phyloP scores from a whole-genome alignment of 257 asterid genomes.

The Echites panduratus region DNA sequence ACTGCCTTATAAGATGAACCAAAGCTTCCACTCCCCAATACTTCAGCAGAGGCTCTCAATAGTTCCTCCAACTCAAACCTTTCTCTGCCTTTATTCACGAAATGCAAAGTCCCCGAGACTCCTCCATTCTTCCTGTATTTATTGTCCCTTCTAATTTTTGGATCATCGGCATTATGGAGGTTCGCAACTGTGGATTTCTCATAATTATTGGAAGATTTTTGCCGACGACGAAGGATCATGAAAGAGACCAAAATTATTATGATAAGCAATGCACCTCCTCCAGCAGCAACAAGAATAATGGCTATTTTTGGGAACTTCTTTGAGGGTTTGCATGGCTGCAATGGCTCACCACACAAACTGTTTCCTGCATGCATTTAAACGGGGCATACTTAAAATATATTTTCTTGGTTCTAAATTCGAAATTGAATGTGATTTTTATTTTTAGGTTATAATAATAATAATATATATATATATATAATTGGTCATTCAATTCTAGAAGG shows the following conservation, averaged over 20 bases:
- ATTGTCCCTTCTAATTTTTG: neutral
- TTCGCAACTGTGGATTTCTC: slow-evolving; percentile 26
- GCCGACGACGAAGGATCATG: slow-evolving; percentile 17
- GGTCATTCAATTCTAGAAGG: too few species aligned
- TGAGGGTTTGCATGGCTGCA: slow-evolving; percentile 38
- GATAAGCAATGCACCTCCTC: slow-evolving; percentile 17
- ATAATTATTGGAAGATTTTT: slow-evolving; percentile 22
- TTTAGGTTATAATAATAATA: too few species aligned
- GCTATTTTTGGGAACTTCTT: slow-evolving; percentile 25
- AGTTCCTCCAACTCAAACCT: slow-evolving; percentile 56
- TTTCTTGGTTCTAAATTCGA: too few species aligned
- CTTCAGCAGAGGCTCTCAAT: slow-evolving; percentile 59
- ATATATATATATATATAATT: too few species aligned
- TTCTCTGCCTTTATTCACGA: slow-evolving; percentile 39
- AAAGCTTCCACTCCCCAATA: slow-evolving; percentile 60
- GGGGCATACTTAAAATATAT: too few species aligned
- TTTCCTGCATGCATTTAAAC: slow-evolving; percentile 44
- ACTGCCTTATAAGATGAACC: slow-evolving; percentile 70
- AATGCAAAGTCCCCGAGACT: slow-evolving; percentile 25
- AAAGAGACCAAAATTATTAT: slow-evolving; percentile 21
- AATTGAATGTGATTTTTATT: too few species aligned
- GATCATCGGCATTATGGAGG: slow-evolving; percentile 9
- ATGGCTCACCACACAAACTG: slow-evolving; percentile 53
- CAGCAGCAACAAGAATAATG: slow-evolving; percentile 23
- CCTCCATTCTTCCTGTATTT: slow-evolving; percentile 15